Percentiles rank a stretch among this genome's conserved stretches.
These are phyloP conservation scores for Microbotryomycetes sp. DNA, from an alignment of 1,284 basidiomycete genomes.

Conservation along the genomic window DNA sequence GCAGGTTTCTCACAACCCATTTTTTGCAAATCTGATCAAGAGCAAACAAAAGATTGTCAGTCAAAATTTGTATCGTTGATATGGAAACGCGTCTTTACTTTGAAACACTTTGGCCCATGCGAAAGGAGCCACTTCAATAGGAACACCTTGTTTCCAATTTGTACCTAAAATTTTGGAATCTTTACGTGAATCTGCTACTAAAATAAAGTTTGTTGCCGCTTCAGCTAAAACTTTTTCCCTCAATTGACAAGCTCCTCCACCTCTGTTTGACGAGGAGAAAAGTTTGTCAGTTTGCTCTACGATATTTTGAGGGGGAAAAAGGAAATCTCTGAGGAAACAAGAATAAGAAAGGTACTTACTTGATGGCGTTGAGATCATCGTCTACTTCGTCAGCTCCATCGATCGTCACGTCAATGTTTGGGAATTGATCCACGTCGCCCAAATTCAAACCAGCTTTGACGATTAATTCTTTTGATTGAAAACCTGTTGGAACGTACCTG, in stretches of 20 bases:
- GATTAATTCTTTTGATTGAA: conserved; percentile 94
- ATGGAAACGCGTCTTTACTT: conserved; percentile 18
- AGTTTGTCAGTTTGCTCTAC: neutral
- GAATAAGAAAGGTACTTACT: conserved; percentile 41
- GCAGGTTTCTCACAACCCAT: conserved; percentile 52
- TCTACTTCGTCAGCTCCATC: conserved; percentile 88
- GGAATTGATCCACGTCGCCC: conserved; percentile 81
- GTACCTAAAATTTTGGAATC: conserved; percentile 72
- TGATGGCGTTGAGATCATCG: conserved; percentile 79
- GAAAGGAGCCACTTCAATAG: conserved; percentile 93
- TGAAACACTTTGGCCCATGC: conserved; percentile 69
- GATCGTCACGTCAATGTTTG: conserved; percentile 85
- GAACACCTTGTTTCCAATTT: conserved; percentile 79
- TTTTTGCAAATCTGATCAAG: conserved; percentile 49
- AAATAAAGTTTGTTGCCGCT: conserved; percentile 84
- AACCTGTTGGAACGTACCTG: conserved; percentile 89
- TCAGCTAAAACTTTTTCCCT: conserved; percentile 94
- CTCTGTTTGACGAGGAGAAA: conserved; percentile 41
- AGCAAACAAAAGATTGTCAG: neutral
- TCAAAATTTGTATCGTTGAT: neutral
- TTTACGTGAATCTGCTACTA: conserved; percentile 95
- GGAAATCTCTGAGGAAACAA: too few relatives aligned
- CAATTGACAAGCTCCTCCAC: conserved; percentile 93
- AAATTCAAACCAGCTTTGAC: conserved; percentile 70
- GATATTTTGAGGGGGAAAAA: neutral